Evolutionary conservation across 2,329 filamentous ascomycete species (phyloP).

Genomic region (Xylariales sp.): DNA sequence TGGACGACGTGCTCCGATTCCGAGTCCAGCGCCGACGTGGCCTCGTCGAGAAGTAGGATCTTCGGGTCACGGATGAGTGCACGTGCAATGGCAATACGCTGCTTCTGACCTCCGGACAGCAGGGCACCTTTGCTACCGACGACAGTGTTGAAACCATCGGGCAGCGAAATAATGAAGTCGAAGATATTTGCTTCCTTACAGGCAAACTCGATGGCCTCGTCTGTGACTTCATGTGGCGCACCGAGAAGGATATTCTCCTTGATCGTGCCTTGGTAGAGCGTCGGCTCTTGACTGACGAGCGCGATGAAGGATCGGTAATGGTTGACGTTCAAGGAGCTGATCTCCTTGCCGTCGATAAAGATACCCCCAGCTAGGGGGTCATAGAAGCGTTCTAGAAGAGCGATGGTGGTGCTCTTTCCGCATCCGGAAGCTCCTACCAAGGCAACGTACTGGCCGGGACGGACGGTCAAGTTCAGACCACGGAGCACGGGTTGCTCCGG

Average conservation of each 20-base stretch:
- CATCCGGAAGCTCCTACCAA: slow-evolving; percentile 92
- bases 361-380: slow-evolving; percentile 78
- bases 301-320: slow-evolving; percentile 80
- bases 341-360: slow-evolving; percentile 77
- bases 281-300: slow-evolving; percentile 91
- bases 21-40: slow-evolving; percentile 71
- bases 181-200: slow-evolving; percentile 91
- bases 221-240: slow-evolving; percentile 60
- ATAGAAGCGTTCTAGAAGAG: slow-evolving; percentile 90
- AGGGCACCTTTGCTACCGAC: slow-evolving; percentile 85
- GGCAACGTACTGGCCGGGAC: slow-evolving; percentile 78
- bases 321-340: slow-evolving; percentile 75
- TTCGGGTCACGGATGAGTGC: slow-evolving; percentile 88
- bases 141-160: slow-evolving; percentile 78
- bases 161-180: slow-evolving; percentile 82
- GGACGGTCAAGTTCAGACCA: slow-evolving; percentile 69
- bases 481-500: slow-evolving; percentile 89
- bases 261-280: slow-evolving; percentile 88
- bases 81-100: slow-evolving; percentile 88
- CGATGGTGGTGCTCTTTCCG: slow-evolving; percentile 91
- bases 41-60: slow-evolving; percentile 79
- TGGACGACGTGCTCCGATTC: slow-evolving; percentile 78
- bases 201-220: slow-evolving; percentile 69
- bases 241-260: slow-evolving; percentile 86
- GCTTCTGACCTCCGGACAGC: slow-evolving; percentile 87